Evolutionary conservation across 306 rosid species (phyloP), one percentile per base, ranked within the genome.

Genomic region (Lupinus albus): DNA sequence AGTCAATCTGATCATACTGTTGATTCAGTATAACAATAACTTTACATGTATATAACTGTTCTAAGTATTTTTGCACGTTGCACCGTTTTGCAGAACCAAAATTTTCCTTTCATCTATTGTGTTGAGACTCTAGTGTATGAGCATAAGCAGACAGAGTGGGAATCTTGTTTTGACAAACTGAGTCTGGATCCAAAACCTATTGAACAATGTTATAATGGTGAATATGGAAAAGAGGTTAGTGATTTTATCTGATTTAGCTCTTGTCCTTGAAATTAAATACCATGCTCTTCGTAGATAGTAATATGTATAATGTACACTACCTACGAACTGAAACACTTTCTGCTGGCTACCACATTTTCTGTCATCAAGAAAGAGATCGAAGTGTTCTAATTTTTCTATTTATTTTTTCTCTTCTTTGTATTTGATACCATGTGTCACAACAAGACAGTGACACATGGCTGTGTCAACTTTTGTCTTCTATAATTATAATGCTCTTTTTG

Each of bases 61-160:
- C 51, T 41, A 30, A n/a, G 30, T 25, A 25, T 25, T 25, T 25
- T 0, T 25, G 4, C 30, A 25, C 2, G 52, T 44, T 35, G 0
- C 7, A 5, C 49, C 5, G 71, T 68, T 59, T 33, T 82, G 86
- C 91, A 90, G 97, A 73, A 52, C 46, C 81, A 72, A 59, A 90
- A 93, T 74, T 93, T 93, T 74, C 87, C 89, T 66, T 87, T 89
- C 76, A 84, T 89, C 60, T 73, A 84, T 66, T 93, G 96, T 64
- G 53, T 89, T 18, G 95, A 89, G 91, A 70, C 73, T 53, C 55
- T 81, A 62, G 88, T 50, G 44, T 20, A 45, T 6, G 61, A 79
- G 44, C 39, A 11, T 58, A 80, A 72, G 77, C 61, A 42, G 59
- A 12, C 12, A 7, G 71, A 83, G 67, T 93, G 99, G 96, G 84